Conservation (phyloP, 371 early-diverging fungal genomes). For the Conidiobolus incongruus region DNA sequence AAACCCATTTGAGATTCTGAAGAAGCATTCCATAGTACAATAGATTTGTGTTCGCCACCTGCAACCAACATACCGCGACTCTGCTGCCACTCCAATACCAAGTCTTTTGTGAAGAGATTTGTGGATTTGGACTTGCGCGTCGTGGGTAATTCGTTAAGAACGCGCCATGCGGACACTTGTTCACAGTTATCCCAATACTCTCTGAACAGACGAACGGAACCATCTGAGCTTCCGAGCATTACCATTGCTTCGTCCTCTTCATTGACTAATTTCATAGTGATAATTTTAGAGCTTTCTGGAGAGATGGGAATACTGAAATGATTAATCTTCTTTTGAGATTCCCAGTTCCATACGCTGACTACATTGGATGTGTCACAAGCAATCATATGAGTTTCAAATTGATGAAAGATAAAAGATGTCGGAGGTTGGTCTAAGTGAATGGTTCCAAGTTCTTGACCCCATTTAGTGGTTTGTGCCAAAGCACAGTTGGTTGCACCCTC, state of each 20-base stretch:
- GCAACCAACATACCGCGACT: slow-evolving; percentile 35
- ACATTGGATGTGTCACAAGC: slow-evolving; percentile 36
- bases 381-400: slow-evolving; percentile 51
- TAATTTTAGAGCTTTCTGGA: slow-evolving; percentile 28
- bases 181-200: slow-evolving; percentile 14
- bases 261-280: slow-evolving; percentile 66
- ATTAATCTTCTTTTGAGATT: slow-evolving; percentile 29
- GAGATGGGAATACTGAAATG: slow-evolving; percentile 43
- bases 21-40: slow-evolving; percentile 69
- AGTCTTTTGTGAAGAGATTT: slow-evolving; percentile 21
- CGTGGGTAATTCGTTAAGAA: slow-evolving; percentile 34
- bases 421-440: slow-evolving; percentile 33
- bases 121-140: slow-evolving; percentile 39
- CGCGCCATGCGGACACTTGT: slow-evolving; percentile 35
- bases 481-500: slow-evolving; percentile 27
- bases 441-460: slow-evolving; percentile 30
- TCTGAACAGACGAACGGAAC: slow-evolving; percentile 48
- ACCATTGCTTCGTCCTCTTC: slow-evolving; percentile 70
- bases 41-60: slow-evolving; percentile 43
- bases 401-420: slow-evolving; percentile 34
- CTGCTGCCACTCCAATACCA: slow-evolving; percentile 66
- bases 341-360: slow-evolving; percentile 61
- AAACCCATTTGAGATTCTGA: slow-evolving; percentile 46
- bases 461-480: slow-evolving; percentile 20
- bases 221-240: slow-evolving; percentile 64